Conservation (phyloP, 192 early-diverging fungal genomes). For the Backusella morwellensis region DNA sequence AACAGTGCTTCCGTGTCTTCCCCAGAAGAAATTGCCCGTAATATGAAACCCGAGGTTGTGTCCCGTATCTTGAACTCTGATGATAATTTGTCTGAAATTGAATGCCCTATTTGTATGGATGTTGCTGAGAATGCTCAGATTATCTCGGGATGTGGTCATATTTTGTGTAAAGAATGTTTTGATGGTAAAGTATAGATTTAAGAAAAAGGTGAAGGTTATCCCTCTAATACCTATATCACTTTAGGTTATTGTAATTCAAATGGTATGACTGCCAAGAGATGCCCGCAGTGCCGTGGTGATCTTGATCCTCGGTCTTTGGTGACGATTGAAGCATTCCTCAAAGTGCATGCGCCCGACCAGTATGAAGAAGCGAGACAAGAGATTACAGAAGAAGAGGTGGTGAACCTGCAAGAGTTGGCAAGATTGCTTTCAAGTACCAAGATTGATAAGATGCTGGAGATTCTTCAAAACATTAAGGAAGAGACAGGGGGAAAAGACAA, state of each 20-base stretch:
- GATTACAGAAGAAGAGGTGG: neutral
- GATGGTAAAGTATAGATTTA: constrained; percentile 17
- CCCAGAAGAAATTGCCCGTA: neutral
- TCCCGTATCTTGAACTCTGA: neutral
- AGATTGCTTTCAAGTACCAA: constrained; percentile 28
- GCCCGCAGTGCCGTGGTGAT: constrained; percentile 26
- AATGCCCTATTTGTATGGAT: constrained; percentile 45
- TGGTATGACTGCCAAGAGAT: constrained; percentile 2
- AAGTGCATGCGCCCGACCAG: constrained; percentile 12
- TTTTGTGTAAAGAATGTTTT: constrained; percentile 45
- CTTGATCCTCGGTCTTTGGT: neutral
- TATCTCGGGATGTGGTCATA: constrained; percentile 39
- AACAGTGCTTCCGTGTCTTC: neutral
- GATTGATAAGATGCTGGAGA: constrained; percentile 45
- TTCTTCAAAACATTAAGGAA: constrained; percentile 27
- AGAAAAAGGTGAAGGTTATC: neutral
- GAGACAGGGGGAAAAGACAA: constrained; percentile 34
- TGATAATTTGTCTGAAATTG: neutral
- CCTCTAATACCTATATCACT: neutral
- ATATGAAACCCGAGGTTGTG: neutral
- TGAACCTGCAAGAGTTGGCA: neutral
- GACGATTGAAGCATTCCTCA: constrained; percentile 11
- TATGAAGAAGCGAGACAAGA: neutral
- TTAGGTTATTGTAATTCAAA: neutral
- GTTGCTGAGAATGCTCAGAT: constrained; percentile 23